Evolutionary conservation across 1,284 basidiomycete species (phyloP), one percentile per base, ranked within the genome.

Genomic region (Fomitopsis betulina): DNA sequence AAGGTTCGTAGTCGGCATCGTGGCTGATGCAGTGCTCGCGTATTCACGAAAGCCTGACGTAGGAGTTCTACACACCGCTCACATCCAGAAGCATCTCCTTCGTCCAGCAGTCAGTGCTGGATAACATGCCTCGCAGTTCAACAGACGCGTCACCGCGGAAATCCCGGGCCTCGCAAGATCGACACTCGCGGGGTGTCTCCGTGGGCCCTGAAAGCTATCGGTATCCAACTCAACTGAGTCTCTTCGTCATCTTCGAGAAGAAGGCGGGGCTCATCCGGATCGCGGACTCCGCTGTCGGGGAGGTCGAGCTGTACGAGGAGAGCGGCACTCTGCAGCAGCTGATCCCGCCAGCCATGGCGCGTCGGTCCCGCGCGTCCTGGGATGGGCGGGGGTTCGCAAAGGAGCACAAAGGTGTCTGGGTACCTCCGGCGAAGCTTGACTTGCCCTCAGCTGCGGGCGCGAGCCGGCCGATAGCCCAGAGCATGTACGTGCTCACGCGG

Each of bases 191-290:
- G 23, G 62, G 66, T 32, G 61, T 64, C 43, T 72, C 70, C 13
- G 56, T 75, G 65, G 63, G 65, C 40, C 57, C 60, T 3, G 72
- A 73, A 37, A 50, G 37, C 57, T 63, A 56, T 54, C 75, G 75
- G 54, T 87, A 87, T 65, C 84, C 85, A 23, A 79, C 80, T 2
- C 89, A 91, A 62, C 81, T 89, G 65, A 84, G 83, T 62, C 75
- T 93, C 12, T 92, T 92, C 65, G 83, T 91, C 57, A 75, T 86
- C 27, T 93, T 93, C 67, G 91, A 92, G 68, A 93, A 93, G 73
- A 92, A 89, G 66, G 89, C 89, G 1, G 83, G 85, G 23, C 76
- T 89, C 70, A 91, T 93, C 64, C 86, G 90, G 30, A 70, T 93
- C 37, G 82, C 83, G 3, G 90, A 93, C 70, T 83, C 91, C 40